These are phyloP conservation scores for Talaromyces sp. DNA, from an alignment of 2,329 filamentous ascomycete species.

Conservation along the genomic window DNA sequence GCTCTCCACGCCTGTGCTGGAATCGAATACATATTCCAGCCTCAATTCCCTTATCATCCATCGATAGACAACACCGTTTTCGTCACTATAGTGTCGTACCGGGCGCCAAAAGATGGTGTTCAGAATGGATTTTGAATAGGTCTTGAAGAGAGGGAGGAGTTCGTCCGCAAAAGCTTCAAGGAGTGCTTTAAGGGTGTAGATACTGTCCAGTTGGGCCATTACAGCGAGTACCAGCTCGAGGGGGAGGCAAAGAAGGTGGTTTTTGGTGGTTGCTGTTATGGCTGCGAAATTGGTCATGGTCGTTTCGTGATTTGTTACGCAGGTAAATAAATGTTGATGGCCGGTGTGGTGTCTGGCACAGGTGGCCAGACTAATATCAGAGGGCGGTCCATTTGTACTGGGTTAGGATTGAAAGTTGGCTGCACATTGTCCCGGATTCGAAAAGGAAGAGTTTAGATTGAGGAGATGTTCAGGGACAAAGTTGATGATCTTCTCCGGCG, in stretches of 20 bases:
- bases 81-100: slow-evolving; percentile 6
- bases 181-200: slow-evolving; percentile 15
- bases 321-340: not conserved
- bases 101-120: slow-evolving; percentile 18
- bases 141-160: slow-evolving; percentile 8
- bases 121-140: slow-evolving; percentile 11
- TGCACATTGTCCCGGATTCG: not conserved
- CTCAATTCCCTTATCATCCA: slow-evolving; percentile 17
- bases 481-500: not conserved
- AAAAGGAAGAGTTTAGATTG: not conserved
- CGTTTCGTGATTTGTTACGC: not conserved
- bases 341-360: not conserved
- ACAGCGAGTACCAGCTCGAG: slow-evolving; percentile 14
- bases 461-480: not conserved
- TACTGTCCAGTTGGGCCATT: slow-evolving; percentile 10
- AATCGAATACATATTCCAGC: slow-evolving; percentile 3
- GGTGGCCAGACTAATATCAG: not conserved
- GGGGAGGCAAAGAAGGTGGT: slow-evolving; percentile 10
- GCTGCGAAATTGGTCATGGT: not conserved
- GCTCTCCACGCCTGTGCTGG: not conserved
- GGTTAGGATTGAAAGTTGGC: not conserved
- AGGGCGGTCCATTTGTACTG: not conserved
- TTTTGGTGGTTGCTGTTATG: not conserved
- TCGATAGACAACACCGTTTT: slow-evolving; percentile 15
- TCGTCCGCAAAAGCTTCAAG: slow-evolving; percentile 14